Evolutionary conservation across 768 basidiomycete genomes (phyloP).

Genomic region (Panaeolus papilionaceus): DNA sequence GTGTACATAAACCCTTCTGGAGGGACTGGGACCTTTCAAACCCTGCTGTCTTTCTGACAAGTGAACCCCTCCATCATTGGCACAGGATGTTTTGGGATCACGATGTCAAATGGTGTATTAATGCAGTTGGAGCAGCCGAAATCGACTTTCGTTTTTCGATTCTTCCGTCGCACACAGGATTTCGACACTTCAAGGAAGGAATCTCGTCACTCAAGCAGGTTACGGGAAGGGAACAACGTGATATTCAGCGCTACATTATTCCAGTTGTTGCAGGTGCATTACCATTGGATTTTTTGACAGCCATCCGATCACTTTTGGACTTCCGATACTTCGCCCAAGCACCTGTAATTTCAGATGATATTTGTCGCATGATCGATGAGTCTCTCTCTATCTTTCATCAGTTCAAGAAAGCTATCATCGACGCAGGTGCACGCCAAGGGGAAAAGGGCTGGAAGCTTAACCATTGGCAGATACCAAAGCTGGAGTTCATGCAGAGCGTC

Average conservation of each 20-base stretch:
- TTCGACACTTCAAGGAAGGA: conserved; percentile 42
- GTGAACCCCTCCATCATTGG: too few species aligned
- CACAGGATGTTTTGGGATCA: conserved; percentile 43
- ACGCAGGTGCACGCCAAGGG: too few species aligned
- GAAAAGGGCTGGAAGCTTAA: conserved; percentile 32
- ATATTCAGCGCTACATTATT: too few species aligned
- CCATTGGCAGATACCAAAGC: conserved; percentile 46
- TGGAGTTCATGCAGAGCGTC: conserved; percentile 42
- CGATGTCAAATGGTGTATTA: conserved; percentile 41
- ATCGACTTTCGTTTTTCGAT: conserved; percentile 39
- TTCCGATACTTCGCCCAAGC: conserved; percentile 40
- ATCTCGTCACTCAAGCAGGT: conserved; percentile 43
- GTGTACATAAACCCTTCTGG: conserved; percentile 41
- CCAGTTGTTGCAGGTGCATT: conserved; percentile 40
- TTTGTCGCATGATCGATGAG: conserved; percentile 20
- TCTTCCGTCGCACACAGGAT: conserved; percentile 38
- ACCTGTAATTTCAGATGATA: conserved; percentile 27
- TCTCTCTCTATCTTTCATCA: conserved; percentile 37
- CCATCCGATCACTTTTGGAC: conserved; percentile 38
- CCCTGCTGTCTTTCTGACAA: conserved; percentile 36
- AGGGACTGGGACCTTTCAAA: conserved; percentile 37
- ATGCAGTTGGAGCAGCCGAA: too few species aligned
- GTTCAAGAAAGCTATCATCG: conserved; percentile 38
- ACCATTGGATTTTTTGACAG: conserved; percentile 31
- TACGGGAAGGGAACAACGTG: conserved; percentile 40